A percentile compares a stretch with the other conserved stretches of the same genome.
phyloP scores from a whole-genome alignment of 2,329 filamentous ascomycete genomes.

The Hypoxylon sp. region DNA sequence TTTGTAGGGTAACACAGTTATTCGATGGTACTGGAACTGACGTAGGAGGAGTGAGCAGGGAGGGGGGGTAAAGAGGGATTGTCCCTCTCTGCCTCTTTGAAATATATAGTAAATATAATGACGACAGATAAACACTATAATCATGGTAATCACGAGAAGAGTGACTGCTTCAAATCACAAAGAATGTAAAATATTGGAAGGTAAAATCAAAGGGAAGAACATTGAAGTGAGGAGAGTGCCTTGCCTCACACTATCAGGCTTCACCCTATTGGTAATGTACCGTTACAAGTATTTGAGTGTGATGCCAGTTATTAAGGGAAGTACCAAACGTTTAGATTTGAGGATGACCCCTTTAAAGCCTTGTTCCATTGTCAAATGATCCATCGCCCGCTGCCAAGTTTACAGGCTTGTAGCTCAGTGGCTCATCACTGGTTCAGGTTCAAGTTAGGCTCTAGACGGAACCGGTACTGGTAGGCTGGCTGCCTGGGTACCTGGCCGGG shows the following conservation, averaged over 20 bases:
- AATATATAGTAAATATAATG: conserved; percentile 9
- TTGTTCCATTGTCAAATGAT: conserved; percentile 42
- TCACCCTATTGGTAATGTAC: conserved; percentile 3
- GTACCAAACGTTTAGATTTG: conserved; percentile 41
- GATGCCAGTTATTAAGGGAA: conserved; percentile 26
- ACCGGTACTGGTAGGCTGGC: conserved; percentile 24
- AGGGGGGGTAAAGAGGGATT: conserved; percentile 13
- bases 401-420: conserved; percentile 28
- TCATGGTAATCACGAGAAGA: conserved; percentile 16
- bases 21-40: conserved; percentile 36
- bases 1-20: conserved; percentile 2
- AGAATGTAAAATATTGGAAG: conserved; percentile 18
- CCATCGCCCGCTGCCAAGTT: conserved; percentile 40
- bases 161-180: conserved; percentile 26
- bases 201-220: conserved; percentile 13
- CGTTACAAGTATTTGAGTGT: conserved; percentile 7
- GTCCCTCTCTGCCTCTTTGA: conserved; percentile 1
- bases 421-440: conserved; percentile 20
- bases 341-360: conserved; percentile 38
- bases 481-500: conserved; percentile 20
- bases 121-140: neutral
- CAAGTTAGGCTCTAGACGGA: conserved; percentile 38
- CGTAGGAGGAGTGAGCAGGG: conserved; percentile 37
- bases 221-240: conserved; percentile 23
- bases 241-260: conserved; percentile 24